Evolutionary conservation across 768 basidiomycete genomes (phyloP), one percentile per base, ranked within the genome.

Genomic region (Porphyrellus cyaneotinctus): DNA sequence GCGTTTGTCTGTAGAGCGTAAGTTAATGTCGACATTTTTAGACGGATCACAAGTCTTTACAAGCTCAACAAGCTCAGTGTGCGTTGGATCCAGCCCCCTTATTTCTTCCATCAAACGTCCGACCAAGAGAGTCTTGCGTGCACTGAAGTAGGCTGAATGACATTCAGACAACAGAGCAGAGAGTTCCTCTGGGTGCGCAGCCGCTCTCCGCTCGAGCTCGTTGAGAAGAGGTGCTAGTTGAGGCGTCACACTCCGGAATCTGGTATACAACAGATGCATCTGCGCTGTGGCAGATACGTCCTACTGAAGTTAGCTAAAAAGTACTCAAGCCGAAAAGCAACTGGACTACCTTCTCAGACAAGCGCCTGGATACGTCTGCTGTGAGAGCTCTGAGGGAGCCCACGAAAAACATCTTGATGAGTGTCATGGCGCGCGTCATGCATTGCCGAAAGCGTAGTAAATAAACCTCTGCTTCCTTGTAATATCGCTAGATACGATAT

Each of bases 371-470:
- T 20, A 95, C 80, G 60, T 98, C 95, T 5, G 80, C 72, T 1
- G 88, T 83, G 12, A 97, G 77, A 0, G 87, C 84, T 36, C 87
- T 79, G 7, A 98, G 74, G 9, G 89, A 87, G 6, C 86, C 87
- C 7, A 95, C 85, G 63, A 97, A 97, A 71, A 88, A 94, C 84
- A 98, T 95, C 70, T 91, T 95, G 74, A 98, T 91, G 39, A 99
- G 79, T 0, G 95, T 98, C 95, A 98, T 97, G 11, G 92, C 89
- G 24, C 97, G 84, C 0, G 93, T 97, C 82, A 98, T 88, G 67
- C 97, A 99, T 70, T 99, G 97, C 64, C 97, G 95, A 71, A 95
- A 98, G 22, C 97, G 85, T 28, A 99, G 78, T n/a, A 97, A 75
- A 68, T 97, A 97, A 18, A 99, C 75, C 61, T 97, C 93, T 9